phyloP scores from a whole-genome alignment of 208 protist species.

The Balamuthia mandrillaris region DNA sequence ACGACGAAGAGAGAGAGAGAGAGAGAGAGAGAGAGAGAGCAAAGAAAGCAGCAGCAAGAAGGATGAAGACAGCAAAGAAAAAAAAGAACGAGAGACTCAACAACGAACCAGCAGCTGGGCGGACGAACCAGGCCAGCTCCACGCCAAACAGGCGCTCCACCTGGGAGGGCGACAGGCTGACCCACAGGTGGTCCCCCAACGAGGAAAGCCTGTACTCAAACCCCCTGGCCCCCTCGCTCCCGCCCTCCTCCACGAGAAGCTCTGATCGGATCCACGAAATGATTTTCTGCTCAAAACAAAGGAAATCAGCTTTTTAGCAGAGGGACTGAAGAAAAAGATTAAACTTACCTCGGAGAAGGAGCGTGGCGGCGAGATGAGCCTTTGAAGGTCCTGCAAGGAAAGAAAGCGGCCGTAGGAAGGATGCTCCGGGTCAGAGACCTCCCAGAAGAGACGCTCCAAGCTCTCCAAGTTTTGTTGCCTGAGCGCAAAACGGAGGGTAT shows the following conservation, averaged over 20 bases:
- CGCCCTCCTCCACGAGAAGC: too few species aligned
- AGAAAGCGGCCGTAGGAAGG: slow-evolving; percentile 3
- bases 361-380: not conserved
- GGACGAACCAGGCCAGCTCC: not conserved
- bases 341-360: not conserved
- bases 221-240: not conserved
- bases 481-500: not conserved
- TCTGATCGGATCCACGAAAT: not conserved
- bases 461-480: slow-evolving; percentile 26
- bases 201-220: not conserved
- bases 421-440: slow-evolving; percentile 13
- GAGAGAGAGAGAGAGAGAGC: too few species aligned
- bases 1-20: too few species aligned
- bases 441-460: slow-evolving; percentile 22
- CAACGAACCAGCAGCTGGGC: too few species aligned
- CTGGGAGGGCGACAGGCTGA: not conserved
- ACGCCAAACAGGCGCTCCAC: slow-evolving; percentile 6
- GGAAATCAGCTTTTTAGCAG: not conserved
- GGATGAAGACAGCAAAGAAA: too few species aligned
- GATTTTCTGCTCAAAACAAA: not conserved
- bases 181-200: not conserved
- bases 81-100: too few species aligned
- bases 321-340: not conserved
- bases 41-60: too few species aligned
- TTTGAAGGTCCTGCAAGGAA: not conserved